Evolutionary conservation across 2,329 filamentous ascomycete genomes (phyloP), one percentile per base, ranked within the genome.

Genomic region (Colletotrichum chrysophilum): DNA sequence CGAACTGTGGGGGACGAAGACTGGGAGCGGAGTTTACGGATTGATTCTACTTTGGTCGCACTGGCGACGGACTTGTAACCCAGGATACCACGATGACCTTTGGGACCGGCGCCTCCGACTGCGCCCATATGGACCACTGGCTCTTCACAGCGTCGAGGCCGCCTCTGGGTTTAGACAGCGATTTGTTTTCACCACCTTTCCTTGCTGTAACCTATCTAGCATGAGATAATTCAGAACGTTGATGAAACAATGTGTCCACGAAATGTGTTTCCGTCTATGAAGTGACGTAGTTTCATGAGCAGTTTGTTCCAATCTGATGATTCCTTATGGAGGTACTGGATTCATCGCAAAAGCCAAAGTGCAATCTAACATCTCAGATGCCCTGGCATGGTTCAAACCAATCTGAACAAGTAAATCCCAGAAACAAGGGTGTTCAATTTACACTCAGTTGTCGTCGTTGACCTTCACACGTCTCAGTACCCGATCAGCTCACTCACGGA

Each of bases 11-110:
- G 34, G 48, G 74, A 75, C 48, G 61, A 65, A 74, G 71, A 75
- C 65, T 61, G 71, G 43, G 30, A 66, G 66, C 66, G 74, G 74
- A 75, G 74, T 76, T 76, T 32, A 66, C 32, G 74, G 74, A 58
- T 61, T 76, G 60, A 75, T 76, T 68, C 66, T 76, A 64, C 52
- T 69, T 70, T 61, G 28, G 61, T 67, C 69, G 72, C 69, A 28
- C 61, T 48, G 36, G 62, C 55, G 71, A 70, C 66, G 9, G 36
- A 52, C 4, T 34, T 28, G 26, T 21, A 21, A 26, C 30, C 66
- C 71, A 66, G 52, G 74, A 75, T 70, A 66, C 43, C 71, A 66
- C 34, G 48, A 74, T 62, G 71, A 34, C 61, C 55, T 16, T 21
- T 34, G 60, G 70, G 52, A 32, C 60, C 16, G 65, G 21, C 28